Evolutionary conservation across 495 filamentous ascomycete species (phyloP).

Genomic region (Podospora pseudopauciseta): DNA sequence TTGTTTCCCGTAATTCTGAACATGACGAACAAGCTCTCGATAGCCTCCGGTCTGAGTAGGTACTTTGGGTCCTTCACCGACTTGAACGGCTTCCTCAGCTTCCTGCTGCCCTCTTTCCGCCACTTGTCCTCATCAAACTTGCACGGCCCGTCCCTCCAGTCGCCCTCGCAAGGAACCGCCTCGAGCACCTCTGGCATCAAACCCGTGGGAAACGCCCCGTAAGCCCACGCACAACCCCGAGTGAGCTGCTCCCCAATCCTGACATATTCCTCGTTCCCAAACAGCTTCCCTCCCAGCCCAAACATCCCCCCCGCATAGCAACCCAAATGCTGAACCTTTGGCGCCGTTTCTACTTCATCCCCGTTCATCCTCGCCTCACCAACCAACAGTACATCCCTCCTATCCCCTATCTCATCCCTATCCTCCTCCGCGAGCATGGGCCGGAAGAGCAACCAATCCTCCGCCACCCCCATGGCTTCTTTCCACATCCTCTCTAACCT

Average conservation of each 20-base stretch:
- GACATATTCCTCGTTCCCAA: conserved; percentile 64
- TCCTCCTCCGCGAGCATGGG: conserved; percentile 51
- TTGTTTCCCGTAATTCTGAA: conserved; percentile 70
- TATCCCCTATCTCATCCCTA: conserved; percentile 19
- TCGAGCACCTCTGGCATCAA: conserved; percentile 82
- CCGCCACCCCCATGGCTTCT: conserved; percentile 58
- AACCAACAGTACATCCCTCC: conserved; percentile 64
- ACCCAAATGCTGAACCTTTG: conserved; percentile 46
- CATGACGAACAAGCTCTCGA: conserved; percentile 71
- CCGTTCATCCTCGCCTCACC: conserved; percentile 34
- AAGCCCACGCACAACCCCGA: conserved; percentile 89
- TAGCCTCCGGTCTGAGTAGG: conserved; percentile 59
- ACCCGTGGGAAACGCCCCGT: conserved; percentile 69
- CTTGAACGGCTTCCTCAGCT: conserved; percentile 56
- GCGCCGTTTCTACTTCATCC: conserved; percentile 23
- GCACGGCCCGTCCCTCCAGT: conserved; percentile 13
- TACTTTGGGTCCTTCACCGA: conserved; percentile 34
- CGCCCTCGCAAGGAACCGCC: conserved; percentile 40
- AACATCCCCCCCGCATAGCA: conserved; percentile 97
- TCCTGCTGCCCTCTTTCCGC: conserved; percentile 17
- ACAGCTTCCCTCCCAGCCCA: conserved; percentile 74
- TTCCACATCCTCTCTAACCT: conserved; percentile 42
- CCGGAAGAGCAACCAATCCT: conserved; percentile 66
- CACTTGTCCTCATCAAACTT: conserved; percentile 31
- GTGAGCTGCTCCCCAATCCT: conserved; percentile 74